Evolutionary conservation across 192 early-diverging fungal species (phyloP).

Genomic region (Gaertneriomyces semiglobifer): DNA sequence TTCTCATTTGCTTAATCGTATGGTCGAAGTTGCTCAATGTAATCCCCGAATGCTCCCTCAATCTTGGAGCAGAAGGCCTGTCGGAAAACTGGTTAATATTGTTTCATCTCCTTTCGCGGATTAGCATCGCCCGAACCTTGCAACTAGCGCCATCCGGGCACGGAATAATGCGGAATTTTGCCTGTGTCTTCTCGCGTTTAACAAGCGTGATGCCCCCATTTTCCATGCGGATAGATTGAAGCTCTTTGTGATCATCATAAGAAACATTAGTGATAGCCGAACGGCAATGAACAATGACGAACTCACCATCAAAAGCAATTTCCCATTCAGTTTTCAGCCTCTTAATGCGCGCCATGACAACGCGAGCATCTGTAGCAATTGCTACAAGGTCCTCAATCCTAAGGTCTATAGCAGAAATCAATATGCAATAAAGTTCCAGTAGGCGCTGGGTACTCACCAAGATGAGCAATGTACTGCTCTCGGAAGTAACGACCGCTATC

Average conservation of each 20-base stretch:
- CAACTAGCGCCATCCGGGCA: conserved; percentile 41
- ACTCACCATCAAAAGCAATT: conserved; percentile 59
- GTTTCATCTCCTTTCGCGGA: no score
- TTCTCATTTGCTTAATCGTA: conserved; percentile 21
- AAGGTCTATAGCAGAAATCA: conserved; percentile 43
- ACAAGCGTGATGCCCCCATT: conserved; percentile 38
- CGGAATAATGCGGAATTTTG: conserved; percentile 37
- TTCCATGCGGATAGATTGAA: conserved; percentile 39
- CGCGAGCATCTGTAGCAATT: conserved; percentile 73
- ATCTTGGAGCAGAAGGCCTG: conserved; percentile 26
- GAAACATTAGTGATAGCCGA: neutral
- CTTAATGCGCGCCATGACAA: conserved; percentile 73
- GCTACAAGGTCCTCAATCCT: conserved; percentile 80
- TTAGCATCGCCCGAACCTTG: conserved; percentile 26
- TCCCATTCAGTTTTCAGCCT: conserved; percentile 79
- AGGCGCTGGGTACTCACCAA: conserved; percentile 35
- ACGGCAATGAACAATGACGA: neutral
- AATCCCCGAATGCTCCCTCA: conserved; percentile 28
- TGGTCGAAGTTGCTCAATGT: conserved; percentile 10
- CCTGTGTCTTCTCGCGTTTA: conserved; percentile 29
- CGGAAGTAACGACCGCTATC: conserved; percentile 72
- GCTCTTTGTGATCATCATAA: conserved; percentile 19
- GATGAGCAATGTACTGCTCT: conserved; percentile 84
- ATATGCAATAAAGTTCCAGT: neutral
- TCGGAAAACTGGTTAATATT: neutral